Evolutionary conservation across 2,329 filamentous ascomycete species (phyloP).

Genomic region (Pleurostoma richardsiae): DNA sequence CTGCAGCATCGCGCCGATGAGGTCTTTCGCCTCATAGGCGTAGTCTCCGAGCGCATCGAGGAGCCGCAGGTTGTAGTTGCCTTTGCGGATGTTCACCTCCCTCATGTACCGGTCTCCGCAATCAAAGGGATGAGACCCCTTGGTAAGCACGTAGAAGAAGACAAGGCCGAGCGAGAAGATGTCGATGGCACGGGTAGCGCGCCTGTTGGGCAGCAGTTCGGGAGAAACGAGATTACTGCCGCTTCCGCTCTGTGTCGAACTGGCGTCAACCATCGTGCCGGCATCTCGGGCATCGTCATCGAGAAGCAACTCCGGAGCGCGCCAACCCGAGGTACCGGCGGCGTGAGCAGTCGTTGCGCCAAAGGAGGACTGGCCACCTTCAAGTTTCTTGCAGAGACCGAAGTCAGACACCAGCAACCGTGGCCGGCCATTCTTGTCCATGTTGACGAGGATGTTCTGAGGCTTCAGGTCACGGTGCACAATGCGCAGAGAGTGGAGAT

Average conservation of each 20-base stretch:
- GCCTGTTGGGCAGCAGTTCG: slow-evolving; percentile 59
- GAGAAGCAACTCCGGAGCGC: slow-evolving; percentile 86
- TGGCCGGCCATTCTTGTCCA: slow-evolving; percentile 63
- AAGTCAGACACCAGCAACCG: slow-evolving; percentile 97
- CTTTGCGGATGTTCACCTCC: slow-evolving; percentile 95
- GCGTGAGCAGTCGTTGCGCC: slow-evolving; percentile 91
- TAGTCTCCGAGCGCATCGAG: slow-evolving; percentile 77
- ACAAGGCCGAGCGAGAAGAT: slow-evolving; percentile 96
- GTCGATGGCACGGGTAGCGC: slow-evolving; percentile 92
- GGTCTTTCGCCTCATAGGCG: slow-evolving; percentile 78
- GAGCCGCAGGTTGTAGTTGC: slow-evolving; percentile 66
- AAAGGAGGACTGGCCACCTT: slow-evolving; percentile 90
- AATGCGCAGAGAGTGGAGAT: slow-evolving; percentile 87
- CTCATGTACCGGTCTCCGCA: slow-evolving; percentile 92
- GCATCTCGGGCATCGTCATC: slow-evolving; percentile 63
- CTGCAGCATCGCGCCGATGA: slow-evolving; percentile 75
- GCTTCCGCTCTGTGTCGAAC: slow-evolving; percentile 55
- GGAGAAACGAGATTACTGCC: slow-evolving; percentile 52
- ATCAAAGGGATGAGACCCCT: slow-evolving; percentile 88
- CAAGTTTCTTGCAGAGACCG: slow-evolving; percentile 93
- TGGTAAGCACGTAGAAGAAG: slow-evolving; percentile 98
- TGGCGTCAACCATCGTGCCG: slow-evolving; percentile 37
- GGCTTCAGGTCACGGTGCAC: slow-evolving; percentile 97
- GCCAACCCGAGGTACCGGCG: slow-evolving; percentile 91
- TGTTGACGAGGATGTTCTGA: slow-evolving; percentile 88